Evolutionary conservation across 768 basidiomycete genomes (phyloP).

Genomic region (Rhodocollybia butyracea): DNA sequence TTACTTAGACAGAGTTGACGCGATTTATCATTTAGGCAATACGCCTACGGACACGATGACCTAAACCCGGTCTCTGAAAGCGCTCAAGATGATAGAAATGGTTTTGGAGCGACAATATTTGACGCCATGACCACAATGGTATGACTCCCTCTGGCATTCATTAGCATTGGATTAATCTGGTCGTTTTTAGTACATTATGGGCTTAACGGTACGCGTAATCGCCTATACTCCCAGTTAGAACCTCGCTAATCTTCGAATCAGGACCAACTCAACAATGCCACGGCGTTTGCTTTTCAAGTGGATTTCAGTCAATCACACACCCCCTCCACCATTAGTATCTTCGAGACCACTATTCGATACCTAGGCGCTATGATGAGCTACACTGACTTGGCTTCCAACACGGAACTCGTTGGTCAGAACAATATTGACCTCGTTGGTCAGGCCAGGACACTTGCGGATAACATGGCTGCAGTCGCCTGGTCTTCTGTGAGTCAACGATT

Average conservation of each 20-base stretch:
- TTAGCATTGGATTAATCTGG: background rate
- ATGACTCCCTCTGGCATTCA: slow-evolving; percentile 8
- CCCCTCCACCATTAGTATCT: slow-evolving; percentile 27
- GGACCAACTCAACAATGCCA: slow-evolving; percentile 41
- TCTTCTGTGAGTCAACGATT: background rate
- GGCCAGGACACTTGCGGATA: slow-evolving; percentile 43
- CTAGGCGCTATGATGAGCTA: slow-evolving; percentile 45
- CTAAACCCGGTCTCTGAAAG: slow-evolving; percentile 12
- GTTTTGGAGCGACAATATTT: slow-evolving; percentile 24
- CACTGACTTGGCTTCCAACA: no score
- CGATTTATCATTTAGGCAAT: slow-evolving; percentile 35
- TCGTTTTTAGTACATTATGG: slow-evolving; percentile 39
- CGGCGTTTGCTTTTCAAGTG: slow-evolving; percentile 33
- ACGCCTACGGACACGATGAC: slow-evolving; percentile 51
- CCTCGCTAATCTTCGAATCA: slow-evolving; percentile 5
- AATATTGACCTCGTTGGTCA: slow-evolving; percentile 39
- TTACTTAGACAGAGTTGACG: background rate
- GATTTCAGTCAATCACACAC: slow-evolving; percentile 38
- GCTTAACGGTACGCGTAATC: slow-evolving; percentile 20
- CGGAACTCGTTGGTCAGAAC: slow-evolving; percentile 44
- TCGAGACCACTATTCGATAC: slow-evolving; percentile 56
- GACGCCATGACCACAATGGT: slow-evolving; percentile 48
- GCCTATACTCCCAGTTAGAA: background rate
- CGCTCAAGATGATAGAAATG: slow-evolving; percentile 12
- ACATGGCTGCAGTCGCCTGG: slow-evolving; percentile 31